Conservation (phyloP, 2,329 filamentous ascomycete genomes). For the Pseudocercospora crystallina region DNA sequence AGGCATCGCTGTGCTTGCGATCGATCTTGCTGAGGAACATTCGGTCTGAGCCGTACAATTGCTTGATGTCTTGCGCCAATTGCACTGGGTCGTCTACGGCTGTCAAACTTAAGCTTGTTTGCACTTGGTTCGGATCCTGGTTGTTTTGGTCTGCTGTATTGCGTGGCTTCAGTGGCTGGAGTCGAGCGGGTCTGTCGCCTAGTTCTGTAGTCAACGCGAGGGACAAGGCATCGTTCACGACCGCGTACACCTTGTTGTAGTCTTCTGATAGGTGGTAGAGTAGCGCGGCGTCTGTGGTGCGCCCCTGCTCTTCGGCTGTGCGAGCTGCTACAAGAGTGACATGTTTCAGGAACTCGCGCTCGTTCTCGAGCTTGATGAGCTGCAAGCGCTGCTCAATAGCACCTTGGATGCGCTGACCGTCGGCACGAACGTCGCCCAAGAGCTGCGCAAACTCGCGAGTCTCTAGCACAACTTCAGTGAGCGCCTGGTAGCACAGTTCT, state of each 20-base stretch:
- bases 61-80: slow-evolving; percentile 62
- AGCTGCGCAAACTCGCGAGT: slow-evolving; percentile 93
- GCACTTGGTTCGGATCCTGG: slow-evolving; percentile 39
- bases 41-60: slow-evolving; percentile 61
- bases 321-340: slow-evolving; percentile 90
- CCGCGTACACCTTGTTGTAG: slow-evolving; percentile 88
- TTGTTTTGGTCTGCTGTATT: slow-evolving; percentile 37
- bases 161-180: slow-evolving; percentile 78
- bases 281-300: slow-evolving; percentile 89
- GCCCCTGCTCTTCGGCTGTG: slow-evolving; percentile 89
- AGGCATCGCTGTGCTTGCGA: slow-evolving; percentile 57
- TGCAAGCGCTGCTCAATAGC: slow-evolving; percentile 81
- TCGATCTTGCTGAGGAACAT: slow-evolving; percentile 63
- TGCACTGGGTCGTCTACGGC: slow-evolving; percentile 66
- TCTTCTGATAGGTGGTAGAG: slow-evolving; percentile 93
- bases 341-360: slow-evolving; percentile 83
- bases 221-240: slow-evolving; percentile 85
- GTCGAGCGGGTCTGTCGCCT: slow-evolving; percentile 73
- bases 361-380: slow-evolving; percentile 75
- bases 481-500: slow-evolving; percentile 82
- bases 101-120: slow-evolving; percentile 64
- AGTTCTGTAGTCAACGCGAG: slow-evolving; percentile 85
- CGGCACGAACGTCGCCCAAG: slow-evolving; percentile 83
- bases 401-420: slow-evolving; percentile 81
- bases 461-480: slow-evolving; percentile 93